These are phyloP conservation scores for Pleurotus pulmonarius DNA, from an alignment of 768 basidiomycete species.

Conservation along the genomic window DNA sequence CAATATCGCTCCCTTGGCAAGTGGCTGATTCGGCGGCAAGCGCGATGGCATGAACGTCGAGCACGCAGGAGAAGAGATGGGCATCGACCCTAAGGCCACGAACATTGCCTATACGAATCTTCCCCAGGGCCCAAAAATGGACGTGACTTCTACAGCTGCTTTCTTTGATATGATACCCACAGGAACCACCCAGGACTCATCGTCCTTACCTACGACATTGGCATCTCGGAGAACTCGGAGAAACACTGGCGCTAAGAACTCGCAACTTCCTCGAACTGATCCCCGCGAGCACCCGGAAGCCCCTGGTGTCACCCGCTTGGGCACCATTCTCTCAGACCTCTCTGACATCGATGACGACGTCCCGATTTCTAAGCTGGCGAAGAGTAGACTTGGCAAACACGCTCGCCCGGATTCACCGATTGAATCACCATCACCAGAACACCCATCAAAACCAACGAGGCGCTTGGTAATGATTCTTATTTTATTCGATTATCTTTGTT, in stretches of 20 bases:
- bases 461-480: neutral
- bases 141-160: too few species aligned
- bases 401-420: constrained; percentile 3
- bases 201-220: too few species aligned
- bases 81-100: neutral
- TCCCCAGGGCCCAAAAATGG: too few species aligned
- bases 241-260: neutral
- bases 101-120: too few species aligned
- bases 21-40: neutral
- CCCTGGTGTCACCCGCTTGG: neutral
- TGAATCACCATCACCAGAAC: neutral
- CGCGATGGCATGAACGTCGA: neutral
- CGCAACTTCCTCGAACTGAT: neutral
- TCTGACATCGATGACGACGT: constrained; percentile 10
- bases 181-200: too few species aligned
- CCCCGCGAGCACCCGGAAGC: neutral
- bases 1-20: neutral
- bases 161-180: too few species aligned
- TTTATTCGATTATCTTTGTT: neutral
- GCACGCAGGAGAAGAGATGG: neutral
- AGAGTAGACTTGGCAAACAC: constrained; percentile 4
- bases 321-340: neutral
- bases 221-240: neutral
- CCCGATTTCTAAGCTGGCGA: neutral
- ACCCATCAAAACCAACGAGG: constrained; percentile 2